These are phyloP conservation scores for Chalaropsis ovoidea DNA, from an alignment of 2,329 filamentous ascomycete species.

Conservation along the genomic window DNA sequence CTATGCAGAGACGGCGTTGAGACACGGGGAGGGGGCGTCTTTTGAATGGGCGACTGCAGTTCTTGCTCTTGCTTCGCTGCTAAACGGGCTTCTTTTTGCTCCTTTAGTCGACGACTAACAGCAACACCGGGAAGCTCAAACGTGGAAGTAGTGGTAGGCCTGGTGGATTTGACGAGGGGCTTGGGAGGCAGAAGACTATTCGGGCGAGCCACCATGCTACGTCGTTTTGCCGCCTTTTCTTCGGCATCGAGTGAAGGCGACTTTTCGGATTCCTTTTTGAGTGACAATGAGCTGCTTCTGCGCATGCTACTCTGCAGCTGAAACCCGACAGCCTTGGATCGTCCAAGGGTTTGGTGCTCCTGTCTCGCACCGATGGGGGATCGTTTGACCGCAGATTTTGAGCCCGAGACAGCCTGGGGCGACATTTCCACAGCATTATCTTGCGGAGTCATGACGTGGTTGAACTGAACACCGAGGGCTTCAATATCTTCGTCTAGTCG, in stretches of 20 bases:
- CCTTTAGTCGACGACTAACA: slow-evolving; percentile 47
- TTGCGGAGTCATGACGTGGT: slow-evolving; percentile 27
- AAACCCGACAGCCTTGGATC: slow-evolving; percentile 35
- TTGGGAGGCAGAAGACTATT: slow-evolving; percentile 40
- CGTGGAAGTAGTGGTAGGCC: slow-evolving; percentile 43
- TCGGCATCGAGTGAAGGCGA: slow-evolving; percentile 27
- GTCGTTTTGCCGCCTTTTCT: slow-evolving; percentile 28
- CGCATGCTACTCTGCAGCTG: slow-evolving; percentile 34
- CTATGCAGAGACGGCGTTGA: slow-evolving; percentile 31
- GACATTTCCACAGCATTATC: neutral
- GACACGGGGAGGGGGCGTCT: slow-evolving; percentile 32
- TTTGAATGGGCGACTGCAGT: slow-evolving; percentile 32
- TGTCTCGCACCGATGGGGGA: slow-evolving; percentile 20
- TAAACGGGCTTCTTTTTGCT: slow-evolving; percentile 48
- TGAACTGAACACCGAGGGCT: slow-evolving; percentile 34
- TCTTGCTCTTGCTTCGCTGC: slow-evolving; percentile 24
- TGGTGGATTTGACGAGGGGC: slow-evolving; percentile 42
- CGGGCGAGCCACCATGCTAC: slow-evolving; percentile 32
- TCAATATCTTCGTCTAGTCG: slow-evolving; percentile 53
- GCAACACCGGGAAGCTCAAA: slow-evolving; percentile 57
- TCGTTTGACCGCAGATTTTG: neutral
- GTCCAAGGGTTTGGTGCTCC: slow-evolving; percentile 34
- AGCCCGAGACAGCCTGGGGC: neutral
- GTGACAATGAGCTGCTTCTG: slow-evolving; percentile 36
- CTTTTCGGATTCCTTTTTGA: slow-evolving; percentile 30